Base-by-base conservation (phyloP, 2,329 filamentous ascomycete genomes). In the Pestalotiopsis fici region DNA sequence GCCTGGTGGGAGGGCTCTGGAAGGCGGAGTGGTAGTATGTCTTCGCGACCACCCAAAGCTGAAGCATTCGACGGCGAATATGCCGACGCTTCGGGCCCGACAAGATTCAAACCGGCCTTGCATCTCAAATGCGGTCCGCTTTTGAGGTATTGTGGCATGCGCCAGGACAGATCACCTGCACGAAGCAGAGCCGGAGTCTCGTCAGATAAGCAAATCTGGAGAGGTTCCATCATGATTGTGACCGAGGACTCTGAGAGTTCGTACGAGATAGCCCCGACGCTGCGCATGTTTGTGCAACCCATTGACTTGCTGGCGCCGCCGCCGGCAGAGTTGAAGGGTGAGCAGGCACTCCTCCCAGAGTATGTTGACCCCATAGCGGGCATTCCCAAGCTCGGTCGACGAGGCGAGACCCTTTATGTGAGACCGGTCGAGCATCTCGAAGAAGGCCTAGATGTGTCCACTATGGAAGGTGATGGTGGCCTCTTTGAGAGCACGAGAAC, bases 141-240 rank as follows among this genome's bases (percentile, higher is more conserved):
- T 25, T 82, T 99, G 70, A 90, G 96, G 68, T 99, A 97, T 78
- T 95, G 92, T 66, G 96, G 97, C 23, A 89, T 97, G 55, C 89
- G 91, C 54, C 85, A 85, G 50, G 88, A 97, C 79, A 82, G 84
- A 74, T 75, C 81, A 60, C 74, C 82, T 0, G 75, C 77, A 31
- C 76, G 81, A 37, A 77, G 75, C 66, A 79, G 77, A 65, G 78
- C 77, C 71, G 77, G 75, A 70, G 71, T 74, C 1, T 66, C 75
- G 13, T 65, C 75, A 0, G 90, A 93, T 56, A 87, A 89, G 64
- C 93, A 97, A 73, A 90, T 95, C 23, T 99, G 96, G 96, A 89
- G 95, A 77, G 96, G 96, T 4, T 97, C 90, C 68, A 87, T 98
- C 67, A 94, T 99, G 93, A 97, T 99, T 73, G 94, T 99, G 25